Conservation (phyloP, 352 stramenopile genomes). For the Thalassiosira mediterranea region DNA sequence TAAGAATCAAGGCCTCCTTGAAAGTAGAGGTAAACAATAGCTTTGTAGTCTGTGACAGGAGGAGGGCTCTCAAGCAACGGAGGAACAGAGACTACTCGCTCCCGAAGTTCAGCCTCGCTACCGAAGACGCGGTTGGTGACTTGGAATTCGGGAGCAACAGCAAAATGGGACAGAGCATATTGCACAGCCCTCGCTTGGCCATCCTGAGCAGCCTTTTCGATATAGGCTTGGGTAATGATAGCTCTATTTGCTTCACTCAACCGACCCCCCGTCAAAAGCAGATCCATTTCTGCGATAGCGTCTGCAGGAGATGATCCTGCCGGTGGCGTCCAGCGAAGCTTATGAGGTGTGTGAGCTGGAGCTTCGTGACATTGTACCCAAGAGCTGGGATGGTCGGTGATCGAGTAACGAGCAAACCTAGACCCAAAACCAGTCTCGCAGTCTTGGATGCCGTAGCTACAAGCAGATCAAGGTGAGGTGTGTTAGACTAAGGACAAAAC, state of each 20-base stretch:
- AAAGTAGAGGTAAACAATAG: conserved; percentile 64
- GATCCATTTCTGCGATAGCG: conserved; percentile 73
- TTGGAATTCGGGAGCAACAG: conserved; percentile 77
- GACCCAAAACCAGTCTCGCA: conserved; percentile 63
- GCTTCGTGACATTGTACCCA: conserved; percentile 1
- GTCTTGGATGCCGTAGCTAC: conserved; percentile 60
- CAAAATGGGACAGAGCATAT: conserved; percentile 59
- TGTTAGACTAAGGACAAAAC: too few species aligned
- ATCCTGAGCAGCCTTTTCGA: conserved; percentile 34
- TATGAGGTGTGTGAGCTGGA: conserved; percentile 32
- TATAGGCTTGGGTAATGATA: conserved; percentile 60
- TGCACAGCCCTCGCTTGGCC: conserved; percentile 37
- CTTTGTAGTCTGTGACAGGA: conserved; percentile 47
- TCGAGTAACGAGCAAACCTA: conserved; percentile 17
- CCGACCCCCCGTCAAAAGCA: conserved; percentile 73
- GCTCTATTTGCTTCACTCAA: conserved; percentile 51
- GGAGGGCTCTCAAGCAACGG: not conserved
- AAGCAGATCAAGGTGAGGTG: too few species aligned
- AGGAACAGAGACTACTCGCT: conserved; percentile 1
- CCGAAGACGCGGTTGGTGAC: conserved; percentile 50
- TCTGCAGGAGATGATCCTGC: conserved; percentile 16
- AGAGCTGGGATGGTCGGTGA: conserved; percentile 30
- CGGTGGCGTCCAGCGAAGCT: conserved; percentile 32
- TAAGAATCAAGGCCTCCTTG: conserved; percentile 67
- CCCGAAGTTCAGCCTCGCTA: not conserved